phyloP scores from a whole-genome alignment of 2,329 filamentous ascomycete species.

The Apiospora pterosperma region DNA sequence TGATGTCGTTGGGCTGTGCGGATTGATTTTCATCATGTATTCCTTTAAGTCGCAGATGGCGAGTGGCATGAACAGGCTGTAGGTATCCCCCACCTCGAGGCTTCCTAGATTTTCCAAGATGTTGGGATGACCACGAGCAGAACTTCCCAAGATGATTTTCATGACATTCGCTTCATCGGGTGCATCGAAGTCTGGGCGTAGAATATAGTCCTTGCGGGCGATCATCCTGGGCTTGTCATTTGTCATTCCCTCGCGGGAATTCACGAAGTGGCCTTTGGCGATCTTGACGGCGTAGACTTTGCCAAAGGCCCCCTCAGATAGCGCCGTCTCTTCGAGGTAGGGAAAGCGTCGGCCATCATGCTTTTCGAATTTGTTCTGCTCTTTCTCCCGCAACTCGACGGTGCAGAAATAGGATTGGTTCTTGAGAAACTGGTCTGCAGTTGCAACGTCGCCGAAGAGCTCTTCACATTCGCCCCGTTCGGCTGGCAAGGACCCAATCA shows the following conservation, averaged over 20 bases:
- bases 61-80: conserved; percentile 38
- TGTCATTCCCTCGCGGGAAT: conserved; percentile 9
- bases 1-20: conserved; percentile 12
- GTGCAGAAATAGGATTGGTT: conserved; percentile 30
- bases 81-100: conserved; percentile 28
- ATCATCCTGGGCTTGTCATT: conserved; percentile 20
- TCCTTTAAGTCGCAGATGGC: conserved; percentile 32
- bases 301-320: conserved; percentile 30
- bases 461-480: conserved; percentile 14
- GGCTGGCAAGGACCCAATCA: conserved; percentile 15
- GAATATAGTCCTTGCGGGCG: conserved; percentile 35
- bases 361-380: conserved; percentile 22
- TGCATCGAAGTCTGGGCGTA: conserved; percentile 17
- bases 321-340: conserved; percentile 28
- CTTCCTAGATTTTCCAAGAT: conserved; percentile 33
- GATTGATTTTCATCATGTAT: conserved; percentile 29
- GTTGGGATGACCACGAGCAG: conserved; percentile 27
- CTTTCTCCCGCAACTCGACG: conserved; percentile 23
- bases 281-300: conserved; percentile 26
- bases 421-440: conserved; percentile 25
- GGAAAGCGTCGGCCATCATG: conserved; percentile 24
- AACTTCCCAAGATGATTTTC: conserved; percentile 29
- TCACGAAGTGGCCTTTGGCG: conserved; percentile 30
- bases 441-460: conserved; percentile 17
- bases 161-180: conserved; percentile 30